Percentiles rank a stretch among this genome's conserved stretches.
Evolutionary conservation across 106 monocot genomes (phyloP).

Genomic region (Dendrobium nobile): DNA sequence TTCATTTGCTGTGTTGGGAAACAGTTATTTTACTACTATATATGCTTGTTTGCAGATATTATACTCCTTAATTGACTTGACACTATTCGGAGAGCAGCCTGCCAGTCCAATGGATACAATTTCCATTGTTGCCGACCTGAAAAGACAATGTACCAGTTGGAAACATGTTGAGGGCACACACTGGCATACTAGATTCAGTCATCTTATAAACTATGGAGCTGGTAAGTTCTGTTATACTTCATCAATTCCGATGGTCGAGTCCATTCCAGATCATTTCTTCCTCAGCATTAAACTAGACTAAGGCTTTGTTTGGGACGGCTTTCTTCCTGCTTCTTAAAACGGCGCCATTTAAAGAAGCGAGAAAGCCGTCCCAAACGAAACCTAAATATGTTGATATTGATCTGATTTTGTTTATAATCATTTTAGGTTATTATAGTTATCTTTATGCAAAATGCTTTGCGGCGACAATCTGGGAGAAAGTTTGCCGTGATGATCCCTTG

Average conservation of each 20-base stretch:
- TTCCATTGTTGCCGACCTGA: conserved; percentile 56
- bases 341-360: too few relatives aligned
- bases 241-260: too few relatives aligned
- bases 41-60: conserved; percentile 46
- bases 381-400: too few relatives aligned
- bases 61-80: conserved; percentile 65
- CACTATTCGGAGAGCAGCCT: conserved; percentile 60
- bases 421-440: conserved; percentile 86
- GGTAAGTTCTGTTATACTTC: conserved; percentile 25
- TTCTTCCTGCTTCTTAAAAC: too few relatives aligned
- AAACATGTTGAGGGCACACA: conserved; percentile 81
- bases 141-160: conserved; percentile 61
- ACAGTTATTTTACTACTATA: too few relatives aligned
- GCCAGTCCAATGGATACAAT: conserved; percentile 30
- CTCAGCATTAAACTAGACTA: too few relatives aligned
- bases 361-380: too few relatives aligned
- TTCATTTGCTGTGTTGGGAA: too few relatives aligned
- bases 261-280: too few relatives aligned
- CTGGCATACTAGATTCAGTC: conserved; percentile 85
- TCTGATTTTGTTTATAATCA: background rate
- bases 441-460: conserved; percentile 90
- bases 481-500: conserved; percentile 75
- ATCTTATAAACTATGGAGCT: conserved; percentile 87
- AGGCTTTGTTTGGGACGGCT: too few relatives aligned
- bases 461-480: conserved; percentile 74